Conservation (phyloP, 495 filamentous ascomycete genomes). For the Talaromyces proteolyticus region DNA sequence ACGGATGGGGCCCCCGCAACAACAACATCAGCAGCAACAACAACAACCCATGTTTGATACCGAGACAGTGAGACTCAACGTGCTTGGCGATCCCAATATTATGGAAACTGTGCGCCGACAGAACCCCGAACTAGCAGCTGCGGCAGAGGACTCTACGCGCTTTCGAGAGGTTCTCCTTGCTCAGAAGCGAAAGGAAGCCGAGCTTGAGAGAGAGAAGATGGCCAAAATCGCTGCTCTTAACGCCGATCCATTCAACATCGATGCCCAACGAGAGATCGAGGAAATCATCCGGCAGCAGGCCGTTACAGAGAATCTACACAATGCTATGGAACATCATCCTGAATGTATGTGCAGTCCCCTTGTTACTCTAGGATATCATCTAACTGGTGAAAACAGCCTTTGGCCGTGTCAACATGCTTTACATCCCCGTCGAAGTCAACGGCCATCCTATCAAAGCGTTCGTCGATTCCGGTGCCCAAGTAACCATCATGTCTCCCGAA, state of each 20-base stretch:
- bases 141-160: constrained; percentile 68
- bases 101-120: constrained; percentile 60
- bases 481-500: constrained; percentile 95
- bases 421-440: constrained; percentile 95
- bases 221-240: constrained; percentile 78
- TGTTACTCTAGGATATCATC: neutral
- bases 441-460: constrained; percentile 88
- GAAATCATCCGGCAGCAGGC: constrained; percentile 93
- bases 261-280: constrained; percentile 88
- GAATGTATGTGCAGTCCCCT: constrained; percentile 59
- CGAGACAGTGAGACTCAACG: constrained; percentile 75
- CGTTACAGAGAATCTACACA: constrained; percentile 90
- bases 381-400: constrained; percentile 59
- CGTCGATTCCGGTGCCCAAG: constrained; percentile 95
- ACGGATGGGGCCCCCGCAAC: constrained; percentile 24
- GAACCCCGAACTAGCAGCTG: constrained; percentile 69
- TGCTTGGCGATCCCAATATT: constrained; percentile 71
- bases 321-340: constrained; percentile 92
- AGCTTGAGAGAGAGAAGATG: constrained; percentile 66
- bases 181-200: constrained; percentile 60
- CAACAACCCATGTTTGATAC: constrained; percentile 54
- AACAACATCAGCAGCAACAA: constrained; percentile 28
- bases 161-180: constrained; percentile 66
- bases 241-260: constrained; percentile 84
- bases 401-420: constrained; percentile 88